Evolutionary conservation across 2,329 filamentous ascomycete genomes (phyloP), one percentile per base, ranked within the genome.

Genomic region (Fonsecaea pedrosoi): DNA sequence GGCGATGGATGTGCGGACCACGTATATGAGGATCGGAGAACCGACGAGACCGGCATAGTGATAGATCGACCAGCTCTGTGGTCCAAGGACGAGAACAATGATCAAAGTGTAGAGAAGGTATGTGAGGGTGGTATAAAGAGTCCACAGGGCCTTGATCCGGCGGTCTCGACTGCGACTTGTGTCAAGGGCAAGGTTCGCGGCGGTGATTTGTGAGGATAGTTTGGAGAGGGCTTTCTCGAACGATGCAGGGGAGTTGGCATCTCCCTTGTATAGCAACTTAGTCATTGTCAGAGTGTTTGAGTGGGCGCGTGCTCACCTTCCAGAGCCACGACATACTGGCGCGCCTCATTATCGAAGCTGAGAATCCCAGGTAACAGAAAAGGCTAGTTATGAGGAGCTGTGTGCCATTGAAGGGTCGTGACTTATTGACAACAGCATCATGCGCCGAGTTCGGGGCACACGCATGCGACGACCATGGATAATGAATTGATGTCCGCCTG

Each of bases 191-290:
- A 89, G 82, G 73, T 90, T 90, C 2, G 90, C 88, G 70, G 88
- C 86, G 48, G 89, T 84, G 78, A 99, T 97, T 81, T 95, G 97
- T 60, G 84, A 83, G 10, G 94, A 91, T 54, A 99, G 87, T 30
- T 87, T 85, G 9, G 92, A 92, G 35, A 99, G 88, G 2, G 90
- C 88, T 83, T 94, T 97, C 81, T 99, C 95, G 77, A 98, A 99
- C 3, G 90, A 92, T 60, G 93, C 94, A 32, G 95, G 90, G 71
- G 94, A 96, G 76, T 87, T 90, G 77, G 90, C 86, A 75, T 92
- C 86, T 79, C 87, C 87, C 92, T 71, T 35, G 13, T 18, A 25
- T 21, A 30, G 55, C 59, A 54, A 62, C 65, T 60, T 38, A 50
- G 15, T 15, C 48, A 30, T 8, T 13, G 45, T 25, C 18, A 32